Evolutionary conservation across 1,284 basidiomycete genomes (phyloP), one percentile per base, ranked within the genome.

Genomic region (Pseudozyma tsukubaensis): DNA sequence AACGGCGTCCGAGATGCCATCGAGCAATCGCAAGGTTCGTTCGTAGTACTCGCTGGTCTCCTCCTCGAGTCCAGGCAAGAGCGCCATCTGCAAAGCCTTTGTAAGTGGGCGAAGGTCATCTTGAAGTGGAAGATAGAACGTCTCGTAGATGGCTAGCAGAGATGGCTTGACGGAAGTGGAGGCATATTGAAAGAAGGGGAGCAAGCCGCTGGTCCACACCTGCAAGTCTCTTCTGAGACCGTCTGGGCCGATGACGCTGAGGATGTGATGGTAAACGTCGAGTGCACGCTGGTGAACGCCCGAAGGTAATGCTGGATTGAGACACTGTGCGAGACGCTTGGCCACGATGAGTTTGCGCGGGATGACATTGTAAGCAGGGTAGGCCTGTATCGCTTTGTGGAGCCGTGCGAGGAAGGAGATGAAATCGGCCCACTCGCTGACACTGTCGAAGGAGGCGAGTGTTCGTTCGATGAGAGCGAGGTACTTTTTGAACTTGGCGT

Each of bases 401-500:
- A 99, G 86, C 70, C 95, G 91, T 78, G 94, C 95, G 81, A 99
- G 87, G 86, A 99, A 99, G 45, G 96, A 92, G 83, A 98, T 98
- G 85, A 96, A 99, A 87, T 99, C 97, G 63, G 97, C 96, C 97
- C 97, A 99, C 87, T 99, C 97, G 69, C 96, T 93, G 68, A 98
- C 94, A 83, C 90, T 93, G 84, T 98, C 95, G 81, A 99, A 99
- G 1, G 93, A 92, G 73, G 91, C 92, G 32, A 99, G 88, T 72
- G 92, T 93, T 84, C 92, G 92, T 84, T 99, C 97, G 55, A 99
- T 92, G 78, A 93, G 91, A 56, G 91, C 89, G 0, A 91, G 88
- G 86, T 95, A 98, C 86, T 97, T 97, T 88, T 93, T 94, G 87
- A 92, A 99, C 85, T 95, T 95, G n/a, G 92, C 91, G 86, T 99